Base-by-base conservation (phyloP, 2,329 filamentous ascomycete genomes). In the Xylaria sp. region DNA sequence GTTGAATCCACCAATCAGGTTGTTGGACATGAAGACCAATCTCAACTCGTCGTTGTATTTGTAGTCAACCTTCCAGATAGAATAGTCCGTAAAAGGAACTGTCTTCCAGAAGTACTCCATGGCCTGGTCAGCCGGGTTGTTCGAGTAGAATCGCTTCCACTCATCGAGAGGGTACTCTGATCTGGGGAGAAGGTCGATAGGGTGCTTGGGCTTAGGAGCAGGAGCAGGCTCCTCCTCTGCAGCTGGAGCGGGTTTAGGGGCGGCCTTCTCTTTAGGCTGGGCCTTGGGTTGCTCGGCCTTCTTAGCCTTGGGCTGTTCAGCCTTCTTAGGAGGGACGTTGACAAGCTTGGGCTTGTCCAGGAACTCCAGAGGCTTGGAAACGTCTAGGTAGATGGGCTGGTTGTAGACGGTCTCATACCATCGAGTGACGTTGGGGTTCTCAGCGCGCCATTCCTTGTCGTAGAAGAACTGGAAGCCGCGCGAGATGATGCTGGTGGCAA, bases 21-120 rank as follows among this genome's bases (percentile, higher is more conserved):
- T 99, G 89, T 92, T 93, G 77, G 94, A 95, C 96, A 99, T 99
- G 92, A 99, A 99, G 80, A 92, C 92, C 84, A 96, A 87, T 80
- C 94, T 98, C 76, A 99, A 89, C 90, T 99, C 96, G 71, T 97
- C 91, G 85, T 98, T 97, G 89, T 99, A 99, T 91, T 97, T 98
- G 91, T 97, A 99, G 85, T 94, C 91, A 77, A 94, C 86, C 82
- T 90, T 90, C 94, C 94, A 99, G 83, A 99, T 85, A 66, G 94
- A 97, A 90, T 96, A 99, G 85, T 99, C 96, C 74, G 94, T 91
- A 77, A 96, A 91, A 81, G 96, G 95, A 84, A 90, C 89, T 84
- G 97, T 94, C 86, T 98, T 91, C 95, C 95, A 99, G 91, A 99
- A 98, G 92, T 92, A 98, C 83, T 95, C 94, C 79, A 98, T 87